Base-by-base conservation (phyloP, 495 filamentous ascomycete genomes). In the Glarea lozoyensis region DNA sequence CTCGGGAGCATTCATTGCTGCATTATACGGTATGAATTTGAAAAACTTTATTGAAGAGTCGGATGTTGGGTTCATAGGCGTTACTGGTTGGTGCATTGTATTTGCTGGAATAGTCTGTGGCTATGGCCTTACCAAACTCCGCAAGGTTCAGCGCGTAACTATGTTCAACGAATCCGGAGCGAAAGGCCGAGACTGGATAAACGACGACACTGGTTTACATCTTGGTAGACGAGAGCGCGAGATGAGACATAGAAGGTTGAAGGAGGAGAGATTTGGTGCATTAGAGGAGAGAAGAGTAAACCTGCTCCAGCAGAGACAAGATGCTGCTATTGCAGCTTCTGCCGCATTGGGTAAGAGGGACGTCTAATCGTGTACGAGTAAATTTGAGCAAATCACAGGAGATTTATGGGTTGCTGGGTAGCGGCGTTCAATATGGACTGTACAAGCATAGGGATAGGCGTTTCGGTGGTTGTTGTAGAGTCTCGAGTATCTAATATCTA, bases 11-110 rank as follows among this genome's bases (percentile, higher is more conserved):
- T 88, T 97, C 56, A 76, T 94, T 57, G 92, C 92, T 20, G 88
- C 86, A n/a, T 79, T 97, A 10, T 97, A 97, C 69, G 92, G 92
- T 52, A 96, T 96, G 89, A 98, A 98, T 64, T 69, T 98, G 49
- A 93, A 94, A 58, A 97, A 97, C 62, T 98, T 97, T 62, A 82
- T 97, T 49, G 92, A 98, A 67, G 92, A 97, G 61, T 86, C 85
- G n/a, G 79, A 87, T 60, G 69, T 88, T 55, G 92, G 89, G 9
- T 96, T 98, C 60, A 67, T 70, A 20, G 78, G 73, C 32, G 79
- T 97, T 48, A 84, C 79, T 2, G 68, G 62, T 11, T 69, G 72
- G 49, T 89, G 82, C 43, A 72, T 84, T 44, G 62, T 82, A 38
- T 79, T 92, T 61, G 83, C 82, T 11, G 75, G 76, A 27, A 46